Evolutionary conservation across 371 early-diverging fungal genomes (phyloP).

Genomic region (Mortierella sp.): DNA sequence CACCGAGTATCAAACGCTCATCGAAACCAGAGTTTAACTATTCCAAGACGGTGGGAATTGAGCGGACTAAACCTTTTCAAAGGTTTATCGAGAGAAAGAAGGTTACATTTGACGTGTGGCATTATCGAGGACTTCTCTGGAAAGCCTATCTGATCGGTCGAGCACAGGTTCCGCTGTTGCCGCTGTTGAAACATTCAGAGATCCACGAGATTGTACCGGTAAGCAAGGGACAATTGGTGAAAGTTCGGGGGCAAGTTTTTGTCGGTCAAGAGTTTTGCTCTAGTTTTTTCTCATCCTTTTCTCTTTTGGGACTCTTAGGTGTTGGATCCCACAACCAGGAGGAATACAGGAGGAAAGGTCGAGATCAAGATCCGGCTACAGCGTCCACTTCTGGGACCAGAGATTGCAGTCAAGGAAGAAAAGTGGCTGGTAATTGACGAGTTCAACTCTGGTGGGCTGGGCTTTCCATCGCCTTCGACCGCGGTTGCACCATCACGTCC

Average conservation of each 20-base stretch:
- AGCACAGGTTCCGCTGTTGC: slow-evolving; percentile 65
- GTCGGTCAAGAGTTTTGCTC: too few species aligned
- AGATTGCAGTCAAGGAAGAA: slow-evolving; percentile 69
- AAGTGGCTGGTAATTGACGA: slow-evolving; percentile 78
- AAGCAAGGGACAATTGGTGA: slow-evolving; percentile 24
- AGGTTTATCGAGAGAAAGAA: slow-evolving; percentile 77
- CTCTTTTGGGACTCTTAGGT: slow-evolving; percentile 49
- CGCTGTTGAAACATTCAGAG: slow-evolving; percentile 70
- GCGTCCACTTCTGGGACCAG: slow-evolving; percentile 71
- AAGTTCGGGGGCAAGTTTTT: too few species aligned
- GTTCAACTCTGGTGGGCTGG: slow-evolving; percentile 54
- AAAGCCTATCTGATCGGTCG: slow-evolving; percentile 72
- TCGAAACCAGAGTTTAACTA: slow-evolving; percentile 63
- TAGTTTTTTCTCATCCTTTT: not conserved
- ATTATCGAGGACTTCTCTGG: slow-evolving; percentile 70
- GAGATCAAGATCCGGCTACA: slow-evolving; percentile 75
- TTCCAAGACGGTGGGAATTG: slow-evolving; percentile 66
- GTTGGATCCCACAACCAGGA: slow-evolving; percentile 68
- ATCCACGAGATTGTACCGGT: slow-evolving; percentile 77
- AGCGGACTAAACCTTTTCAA: slow-evolving; percentile 69
- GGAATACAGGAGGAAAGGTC: slow-evolving; percentile 74
- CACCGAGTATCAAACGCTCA: slow-evolving; percentile 58
- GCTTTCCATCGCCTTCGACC: slow-evolving; percentile 37
- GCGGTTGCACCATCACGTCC: slow-evolving; percentile 18
- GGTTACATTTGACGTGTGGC: slow-evolving; percentile 75